These are phyloP conservation scores for Vachellia pachyceras DNA, from an alignment of 306 rosid genomes.

Conservation along the genomic window DNA sequence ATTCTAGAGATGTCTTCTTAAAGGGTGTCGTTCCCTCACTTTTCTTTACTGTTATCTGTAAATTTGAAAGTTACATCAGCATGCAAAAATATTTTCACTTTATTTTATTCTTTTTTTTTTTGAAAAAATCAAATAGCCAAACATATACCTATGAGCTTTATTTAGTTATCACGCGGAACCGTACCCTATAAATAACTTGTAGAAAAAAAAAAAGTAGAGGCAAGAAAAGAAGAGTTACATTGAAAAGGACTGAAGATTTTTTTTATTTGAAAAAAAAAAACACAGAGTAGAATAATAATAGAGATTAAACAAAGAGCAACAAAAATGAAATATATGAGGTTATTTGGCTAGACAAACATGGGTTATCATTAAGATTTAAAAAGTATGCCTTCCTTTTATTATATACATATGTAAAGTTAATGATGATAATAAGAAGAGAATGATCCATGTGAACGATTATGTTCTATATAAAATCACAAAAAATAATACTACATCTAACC, in stretches of 20 bases:
- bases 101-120: too few species aligned
- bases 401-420: too few species aligned
- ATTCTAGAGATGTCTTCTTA: background rate
- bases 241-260: background rate
- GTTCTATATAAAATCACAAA: background rate
- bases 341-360: background rate
- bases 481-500: background rate
- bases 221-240: background rate
- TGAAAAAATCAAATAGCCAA: background rate
- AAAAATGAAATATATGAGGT: background rate
- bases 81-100: background rate
- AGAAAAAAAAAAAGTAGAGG: background rate
- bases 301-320: background rate
- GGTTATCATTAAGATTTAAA: background rate
- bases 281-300: too few species aligned
- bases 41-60: background rate
- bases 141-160: background rate
- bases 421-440: constrained; percentile 30
- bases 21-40: background rate
- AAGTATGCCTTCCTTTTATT: constrained; percentile 8
- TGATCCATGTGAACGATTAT: constrained; percentile 39
- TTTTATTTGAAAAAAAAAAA: background rate
- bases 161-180: background rate
- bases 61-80: background rate
- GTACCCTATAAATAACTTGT: background rate